A percentile compares a stretch with the other conserved stretches of the same genome.
These are phyloP conservation scores for Plantago major DNA, from an alignment of 257 asterid genomes.

Conservation along the genomic window DNA sequence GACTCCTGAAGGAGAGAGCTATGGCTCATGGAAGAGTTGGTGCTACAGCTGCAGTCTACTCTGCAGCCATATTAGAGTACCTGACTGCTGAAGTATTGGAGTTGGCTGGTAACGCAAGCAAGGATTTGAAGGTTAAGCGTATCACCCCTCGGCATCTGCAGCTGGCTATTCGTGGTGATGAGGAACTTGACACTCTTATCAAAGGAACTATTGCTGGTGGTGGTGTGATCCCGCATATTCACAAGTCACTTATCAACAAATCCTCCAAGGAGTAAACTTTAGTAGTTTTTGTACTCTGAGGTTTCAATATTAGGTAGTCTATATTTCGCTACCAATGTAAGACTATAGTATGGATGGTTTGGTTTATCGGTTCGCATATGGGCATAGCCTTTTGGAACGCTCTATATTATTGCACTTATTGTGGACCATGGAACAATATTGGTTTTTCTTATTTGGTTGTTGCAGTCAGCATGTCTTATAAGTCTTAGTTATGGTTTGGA, in stretches of 20 bases:
- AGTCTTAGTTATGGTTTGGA: too few species aligned
- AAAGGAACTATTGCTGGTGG: slow-evolving; percentile 11
- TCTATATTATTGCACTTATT: too few species aligned
- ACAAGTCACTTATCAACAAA: neutral
- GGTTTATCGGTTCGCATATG: too few species aligned
- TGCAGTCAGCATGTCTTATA: too few species aligned
- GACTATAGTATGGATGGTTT: too few species aligned
- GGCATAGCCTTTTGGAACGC: too few species aligned
- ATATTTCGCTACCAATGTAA: neutral
- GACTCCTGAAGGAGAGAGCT: slow-evolving; percentile 9
- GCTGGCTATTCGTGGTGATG: slow-evolving; percentile 8
- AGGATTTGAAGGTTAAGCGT: slow-evolving; percentile 11
- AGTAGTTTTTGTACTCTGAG: neutral
- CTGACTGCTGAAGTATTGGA: slow-evolving; percentile 4
- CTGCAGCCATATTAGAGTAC: slow-evolving; percentile 11
- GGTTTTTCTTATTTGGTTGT: too few species aligned
- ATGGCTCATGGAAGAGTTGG: slow-evolving; percentile 5
- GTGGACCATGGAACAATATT: too few species aligned
- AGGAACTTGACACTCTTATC: slow-evolving; percentile 8
- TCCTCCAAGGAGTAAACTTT: slow-evolving; percentile 1
- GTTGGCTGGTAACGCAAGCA: slow-evolving; percentile 12
- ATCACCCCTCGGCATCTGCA: slow-evolving; percentile 9
- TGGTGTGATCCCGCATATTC: slow-evolving; percentile 9
- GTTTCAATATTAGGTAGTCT: neutral
- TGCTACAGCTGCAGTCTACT: slow-evolving; percentile 12